phyloP scores from a whole-genome alignment of 345 rosid genomes.

The Salix caprea region DNA sequence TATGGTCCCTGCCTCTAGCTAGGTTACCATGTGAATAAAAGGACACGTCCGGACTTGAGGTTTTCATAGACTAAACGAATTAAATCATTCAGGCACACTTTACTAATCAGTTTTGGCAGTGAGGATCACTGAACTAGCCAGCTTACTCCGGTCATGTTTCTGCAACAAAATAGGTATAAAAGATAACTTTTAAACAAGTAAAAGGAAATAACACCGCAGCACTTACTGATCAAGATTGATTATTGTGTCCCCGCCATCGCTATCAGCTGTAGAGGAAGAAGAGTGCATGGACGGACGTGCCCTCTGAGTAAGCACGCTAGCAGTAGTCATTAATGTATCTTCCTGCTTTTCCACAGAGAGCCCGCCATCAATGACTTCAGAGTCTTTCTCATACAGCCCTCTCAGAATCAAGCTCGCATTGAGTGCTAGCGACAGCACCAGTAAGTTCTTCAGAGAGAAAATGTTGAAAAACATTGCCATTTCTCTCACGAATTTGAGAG shows the following conservation, averaged over 20 bases:
- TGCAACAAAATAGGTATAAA: background rate
- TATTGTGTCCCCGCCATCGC: conserved; percentile 33
- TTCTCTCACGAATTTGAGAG: background rate
- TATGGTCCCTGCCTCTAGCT: background rate
- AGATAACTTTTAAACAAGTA: background rate
- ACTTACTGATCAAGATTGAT: conserved; percentile 71
- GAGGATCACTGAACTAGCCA: background rate
- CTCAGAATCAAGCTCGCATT: conserved; percentile 58
- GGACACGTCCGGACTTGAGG: background rate
- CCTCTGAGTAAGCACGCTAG: background rate
- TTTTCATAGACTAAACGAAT: background rate
- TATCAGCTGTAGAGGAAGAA: conserved; percentile 3
- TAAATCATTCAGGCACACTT: background rate
- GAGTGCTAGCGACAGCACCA: conserved; percentile 62
- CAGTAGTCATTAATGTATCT: conserved; percentile 7
- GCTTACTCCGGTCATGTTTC: background rate
- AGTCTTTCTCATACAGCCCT: conserved; percentile 25
- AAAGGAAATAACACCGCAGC: background rate
- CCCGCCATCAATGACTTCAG: conserved; percentile 3
- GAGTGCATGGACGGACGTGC: conserved; percentile 19
- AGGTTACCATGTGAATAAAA: background rate
- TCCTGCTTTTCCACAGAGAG: conserved; percentile 9
- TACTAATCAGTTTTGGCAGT: background rate
- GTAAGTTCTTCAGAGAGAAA: conserved; percentile 50
- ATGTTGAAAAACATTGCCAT: conserved; percentile 39